These are phyloP conservation scores for Sphenostylis stenocarpa DNA, from an alignment of 306 rosid species.

Conservation along the genomic window DNA sequence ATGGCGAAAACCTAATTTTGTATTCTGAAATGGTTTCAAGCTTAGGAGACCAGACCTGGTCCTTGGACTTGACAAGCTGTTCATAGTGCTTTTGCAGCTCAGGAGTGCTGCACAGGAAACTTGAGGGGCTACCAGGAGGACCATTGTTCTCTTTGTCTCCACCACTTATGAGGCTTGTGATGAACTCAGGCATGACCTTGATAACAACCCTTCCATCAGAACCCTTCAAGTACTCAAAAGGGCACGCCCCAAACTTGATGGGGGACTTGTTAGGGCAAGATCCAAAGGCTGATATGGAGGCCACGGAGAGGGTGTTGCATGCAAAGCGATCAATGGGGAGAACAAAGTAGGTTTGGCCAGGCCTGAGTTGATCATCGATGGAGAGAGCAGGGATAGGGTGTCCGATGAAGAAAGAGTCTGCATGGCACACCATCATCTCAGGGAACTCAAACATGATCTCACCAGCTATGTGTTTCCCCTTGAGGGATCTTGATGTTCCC, in stretches of 20 bases:
- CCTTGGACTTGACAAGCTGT: slow-evolving; percentile 75
- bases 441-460: slow-evolving; percentile 91
- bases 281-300: slow-evolving; percentile 55
- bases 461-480: slow-evolving; percentile 67
- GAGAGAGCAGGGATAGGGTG: slow-evolving; percentile 63
- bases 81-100: slow-evolving; percentile 88
- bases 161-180: slow-evolving; percentile 45
- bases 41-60: slow-evolving; percentile 86
- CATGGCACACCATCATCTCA: slow-evolving; percentile 77
- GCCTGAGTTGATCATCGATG: slow-evolving; percentile 61
- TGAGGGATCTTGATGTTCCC: slow-evolving; percentile 51
- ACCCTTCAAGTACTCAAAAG: slow-evolving; percentile 67
- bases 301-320: slow-evolving; percentile 44
- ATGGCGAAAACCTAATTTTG: slow-evolving; percentile 76
- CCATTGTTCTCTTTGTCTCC: slow-evolving; percentile 12
- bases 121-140: slow-evolving; percentile 11
- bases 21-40: slow-evolving; percentile 85
- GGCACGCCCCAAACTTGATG: slow-evolving; percentile 58
- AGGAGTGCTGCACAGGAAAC: slow-evolving; percentile 76
- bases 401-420: slow-evolving; percentile 86
- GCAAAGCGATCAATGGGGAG: slow-evolving; percentile 75
- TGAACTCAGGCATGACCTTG: slow-evolving; percentile 85
- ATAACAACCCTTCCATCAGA: slow-evolving; percentile 61
- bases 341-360: slow-evolving; percentile 82
- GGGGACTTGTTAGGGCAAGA: slow-evolving; percentile 43